Evolutionary conservation across 1,284 basidiomycete species (phyloP).

Genomic region (Flammula alnicola): DNA sequence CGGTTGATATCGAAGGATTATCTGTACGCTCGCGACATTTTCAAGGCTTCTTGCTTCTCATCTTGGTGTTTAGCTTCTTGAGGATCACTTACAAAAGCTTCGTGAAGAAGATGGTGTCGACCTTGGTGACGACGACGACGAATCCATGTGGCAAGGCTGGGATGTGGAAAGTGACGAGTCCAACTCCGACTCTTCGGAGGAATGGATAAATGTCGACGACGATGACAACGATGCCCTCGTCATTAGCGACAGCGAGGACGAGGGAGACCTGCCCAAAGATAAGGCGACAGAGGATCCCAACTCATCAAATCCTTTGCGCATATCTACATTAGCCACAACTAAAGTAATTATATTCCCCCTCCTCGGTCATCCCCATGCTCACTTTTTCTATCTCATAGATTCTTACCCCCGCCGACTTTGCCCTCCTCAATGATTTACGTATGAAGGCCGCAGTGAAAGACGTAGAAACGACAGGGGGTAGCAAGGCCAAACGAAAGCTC

Average conservation of each 20-base stretch:
- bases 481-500: constrained; percentile 87
- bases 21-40: constrained; percentile 52
- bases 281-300: constrained; percentile 17
- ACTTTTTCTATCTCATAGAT: constrained; percentile 59
- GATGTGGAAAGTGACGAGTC: constrained; percentile 82
- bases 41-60: background rate
- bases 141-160: constrained; percentile 90
- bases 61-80: constrained; percentile 67
- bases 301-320: constrained; percentile 36
- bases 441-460: constrained; percentile 80
- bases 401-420: constrained; percentile 97
- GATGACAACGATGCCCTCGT: constrained; percentile 74
- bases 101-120: constrained; percentile 68
- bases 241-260: constrained; percentile 89
- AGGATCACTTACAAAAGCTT: constrained; percentile 80
- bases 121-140: constrained; percentile 65
- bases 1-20: constrained; percentile 90
- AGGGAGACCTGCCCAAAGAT: constrained; percentile 49
- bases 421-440: constrained; percentile 88
- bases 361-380: background rate
- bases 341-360: constrained; percentile 52
- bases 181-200: constrained; percentile 51
- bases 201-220: constrained; percentile 88
- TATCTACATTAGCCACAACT: constrained; percentile 76
- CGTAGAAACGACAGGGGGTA: constrained; percentile 74